A percentile compares a stretch with the other conserved stretches of the same genome.
phyloP scores from a whole-genome alignment of 2,329 filamentous ascomycete species.

The Aspergillus cejpii region DNA sequence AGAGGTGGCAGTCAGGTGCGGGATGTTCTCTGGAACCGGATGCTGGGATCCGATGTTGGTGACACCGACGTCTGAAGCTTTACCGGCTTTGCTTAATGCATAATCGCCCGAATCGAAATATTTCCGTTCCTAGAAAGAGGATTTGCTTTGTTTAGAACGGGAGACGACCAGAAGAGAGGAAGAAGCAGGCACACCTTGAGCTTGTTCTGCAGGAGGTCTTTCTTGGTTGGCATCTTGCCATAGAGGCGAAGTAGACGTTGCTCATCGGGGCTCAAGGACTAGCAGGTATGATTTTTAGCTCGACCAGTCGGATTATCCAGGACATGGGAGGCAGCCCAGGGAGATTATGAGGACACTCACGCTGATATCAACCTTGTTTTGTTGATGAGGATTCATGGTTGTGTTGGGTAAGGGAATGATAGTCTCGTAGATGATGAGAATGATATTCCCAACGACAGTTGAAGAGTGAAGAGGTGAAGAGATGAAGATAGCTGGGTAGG shows the following conservation, averaged over 20 bases:
- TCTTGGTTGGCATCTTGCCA: conserved; percentile 93
- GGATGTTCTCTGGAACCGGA: conserved; percentile 90
- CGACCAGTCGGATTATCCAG: background rate
- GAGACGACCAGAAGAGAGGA: conserved; percentile 1
- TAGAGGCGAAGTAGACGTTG: conserved; percentile 95
- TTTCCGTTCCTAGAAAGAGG: conserved; percentile 68
- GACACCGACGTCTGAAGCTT: conserved; percentile 87
- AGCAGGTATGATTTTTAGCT: conserved; percentile 15
- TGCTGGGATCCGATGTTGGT: conserved; percentile 92
- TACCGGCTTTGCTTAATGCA: conserved; percentile 93
- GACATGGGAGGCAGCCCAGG: background rate
- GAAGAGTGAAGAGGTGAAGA: too few species aligned
- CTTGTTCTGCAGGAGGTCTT: conserved; percentile 95
- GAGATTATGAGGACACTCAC: conserved; percentile 51
- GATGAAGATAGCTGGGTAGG: too few species aligned
- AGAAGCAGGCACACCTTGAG: conserved; percentile 57
- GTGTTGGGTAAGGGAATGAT: background rate
- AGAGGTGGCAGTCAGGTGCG: conserved; percentile 69
- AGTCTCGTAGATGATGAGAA: conserved; percentile 4
- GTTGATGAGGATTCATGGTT: conserved; percentile 90
- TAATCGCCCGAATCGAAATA: conserved; percentile 98
- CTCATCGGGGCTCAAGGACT: conserved; percentile 92
- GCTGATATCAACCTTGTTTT: conserved; percentile 96
- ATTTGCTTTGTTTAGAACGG: background rate
- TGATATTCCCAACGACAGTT: background rate